Percentiles rank a stretch among this genome's conserved stretches.
phyloP scores from a whole-genome alignment of 1,284 basidiomycete species.

The Coniophora puteana region DNA sequence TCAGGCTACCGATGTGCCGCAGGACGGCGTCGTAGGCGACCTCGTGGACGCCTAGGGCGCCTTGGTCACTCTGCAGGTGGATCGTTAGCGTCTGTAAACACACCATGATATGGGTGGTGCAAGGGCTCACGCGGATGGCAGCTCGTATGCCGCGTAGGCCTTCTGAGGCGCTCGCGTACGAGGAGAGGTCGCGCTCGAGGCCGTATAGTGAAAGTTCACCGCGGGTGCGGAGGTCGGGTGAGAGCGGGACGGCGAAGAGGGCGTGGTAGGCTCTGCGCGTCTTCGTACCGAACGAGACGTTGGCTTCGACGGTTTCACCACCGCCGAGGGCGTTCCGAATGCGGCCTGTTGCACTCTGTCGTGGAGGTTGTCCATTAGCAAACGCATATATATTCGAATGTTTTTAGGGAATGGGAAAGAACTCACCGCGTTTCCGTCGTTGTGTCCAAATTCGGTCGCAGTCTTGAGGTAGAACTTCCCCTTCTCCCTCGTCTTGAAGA shows the following conservation, averaged over 20 bases:
- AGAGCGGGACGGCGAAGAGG: constrained; percentile 55
- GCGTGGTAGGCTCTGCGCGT: constrained; percentile 83
- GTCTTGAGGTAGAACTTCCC: constrained; percentile 82
- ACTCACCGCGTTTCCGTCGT: constrained; percentile 86
- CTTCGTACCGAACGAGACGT: constrained; percentile 83
- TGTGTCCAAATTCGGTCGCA: constrained; percentile 91
- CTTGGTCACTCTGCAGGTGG: constrained; percentile 3
- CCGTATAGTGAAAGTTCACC: constrained; percentile 63
- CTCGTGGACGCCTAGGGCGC: constrained; percentile 57
- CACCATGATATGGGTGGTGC: background rate
- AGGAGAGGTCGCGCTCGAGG: constrained; percentile 65
- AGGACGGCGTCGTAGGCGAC: constrained; percentile 76
- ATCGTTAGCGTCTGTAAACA: background rate
- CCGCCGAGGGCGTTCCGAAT: constrained; percentile 90
- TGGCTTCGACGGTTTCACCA: constrained; percentile 86
- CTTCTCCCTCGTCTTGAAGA: constrained; percentile 76
- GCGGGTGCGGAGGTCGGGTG: constrained; percentile 53
- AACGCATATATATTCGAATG: constrained; percentile 1
- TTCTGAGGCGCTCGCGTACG: constrained; percentile 70
- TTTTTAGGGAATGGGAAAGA: background rate
- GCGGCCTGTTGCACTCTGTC: constrained; percentile 72
- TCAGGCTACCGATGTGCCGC: constrained; percentile 67
- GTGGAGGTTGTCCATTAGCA: constrained; percentile 2
- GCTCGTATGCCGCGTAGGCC: constrained; percentile 62
- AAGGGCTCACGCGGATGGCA: constrained; percentile 56